A percentile compares a stretch with the other conserved stretches of the same genome.
Conservation (phyloP, 2,329 filamentous ascomycete species). For the Colletotrichum navitas region DNA sequence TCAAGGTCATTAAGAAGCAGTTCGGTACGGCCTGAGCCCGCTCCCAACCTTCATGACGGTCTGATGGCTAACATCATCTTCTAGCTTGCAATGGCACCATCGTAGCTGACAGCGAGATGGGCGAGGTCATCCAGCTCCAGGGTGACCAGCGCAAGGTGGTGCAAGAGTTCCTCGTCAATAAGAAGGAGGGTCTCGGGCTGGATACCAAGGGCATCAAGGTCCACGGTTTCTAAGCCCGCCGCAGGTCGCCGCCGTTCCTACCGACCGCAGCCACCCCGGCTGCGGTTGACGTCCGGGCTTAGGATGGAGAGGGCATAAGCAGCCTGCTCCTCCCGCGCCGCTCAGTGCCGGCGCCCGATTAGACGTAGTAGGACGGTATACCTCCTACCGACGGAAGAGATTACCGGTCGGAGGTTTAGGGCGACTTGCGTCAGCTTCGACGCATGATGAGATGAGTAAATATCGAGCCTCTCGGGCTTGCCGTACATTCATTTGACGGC, state of each 20-base stretch:
- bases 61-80: constrained; percentile 44
- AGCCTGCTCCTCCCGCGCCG: constrained; percentile 29
- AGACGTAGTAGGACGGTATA: constrained; percentile 42
- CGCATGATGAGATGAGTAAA: constrained; percentile 35
- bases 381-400: constrained; percentile 34
- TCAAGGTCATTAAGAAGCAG: constrained; percentile 99
- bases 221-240: constrained; percentile 60
- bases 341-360: constrained; percentile 36
- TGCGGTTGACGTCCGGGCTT: constrained; percentile 39
- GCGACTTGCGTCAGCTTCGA: constrained; percentile 41
- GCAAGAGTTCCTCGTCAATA: constrained; percentile 96
- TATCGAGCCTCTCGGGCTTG: constrained; percentile 7
- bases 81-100: constrained; percentile 99
- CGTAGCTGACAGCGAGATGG: constrained; percentile 95
- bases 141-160: constrained; percentile 99
- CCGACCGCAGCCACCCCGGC: constrained; percentile 21
- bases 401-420: constrained; percentile 39
- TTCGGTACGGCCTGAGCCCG: constrained; percentile 73
- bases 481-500: constrained; percentile 28
- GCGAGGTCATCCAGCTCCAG: constrained; percentile 99
- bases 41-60: neutral
- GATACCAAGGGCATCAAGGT: constrained; percentile 98
- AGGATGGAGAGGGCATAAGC: constrained; percentile 26
- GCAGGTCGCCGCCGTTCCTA: constrained; percentile 56
- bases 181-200: constrained; percentile 93